Evolutionary conservation across 2,329 filamentous ascomycete species (phyloP), one percentile per base, ranked within the genome.

Genomic region (Tothia fuscella): DNA sequence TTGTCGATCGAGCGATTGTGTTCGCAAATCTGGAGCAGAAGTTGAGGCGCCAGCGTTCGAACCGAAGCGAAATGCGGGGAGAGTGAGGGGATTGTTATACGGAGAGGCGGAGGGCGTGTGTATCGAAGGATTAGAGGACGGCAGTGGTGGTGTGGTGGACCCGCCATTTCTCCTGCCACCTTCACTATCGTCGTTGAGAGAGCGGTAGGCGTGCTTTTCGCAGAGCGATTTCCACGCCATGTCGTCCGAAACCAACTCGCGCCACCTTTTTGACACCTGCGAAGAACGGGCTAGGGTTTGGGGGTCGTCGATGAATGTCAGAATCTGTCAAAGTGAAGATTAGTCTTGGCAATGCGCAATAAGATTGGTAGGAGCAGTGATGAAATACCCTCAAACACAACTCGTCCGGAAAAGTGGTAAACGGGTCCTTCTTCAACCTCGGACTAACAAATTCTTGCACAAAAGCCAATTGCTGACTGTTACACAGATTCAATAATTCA

Each of bases 141-240:
- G 32, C n/a, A 38, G 14, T 13, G 33, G n/a, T 35, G 38, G 51
- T 48, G 26, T 52, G 50, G 30, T 56, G 50, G 44, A 26, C n/a
- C n/a, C n/a, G n/a, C n/a, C n/a, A n/a, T n/a, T n/a, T n/a, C n/a
- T n/a, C n/a, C n/a, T n/a, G n/a, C n/a, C n/a, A n/a, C n/a, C n/a
- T n/a, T n/a, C n/a, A n/a, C n/a, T n/a, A 41, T 67, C 63, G 48
- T 70, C 60, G 62, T 71, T 70, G 38, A 72, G 57, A 39, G 69
- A 62, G 37, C 74, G 77, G 60, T 94, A 98, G 47, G 91, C 87
- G 59, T 94, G 89, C 63, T 94, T 95, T 49, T 93, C 86, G 58
- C 89, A 96, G 16, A 98, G 72, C 47, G 91, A 86, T 66, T 94
- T 95, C 91, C 91, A 98, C 1, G 91, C 93, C 64, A 95, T 88